phyloP scores from a whole-genome alignment of 177 flowering plant genomes.

The Vitis hybrid region DNA sequence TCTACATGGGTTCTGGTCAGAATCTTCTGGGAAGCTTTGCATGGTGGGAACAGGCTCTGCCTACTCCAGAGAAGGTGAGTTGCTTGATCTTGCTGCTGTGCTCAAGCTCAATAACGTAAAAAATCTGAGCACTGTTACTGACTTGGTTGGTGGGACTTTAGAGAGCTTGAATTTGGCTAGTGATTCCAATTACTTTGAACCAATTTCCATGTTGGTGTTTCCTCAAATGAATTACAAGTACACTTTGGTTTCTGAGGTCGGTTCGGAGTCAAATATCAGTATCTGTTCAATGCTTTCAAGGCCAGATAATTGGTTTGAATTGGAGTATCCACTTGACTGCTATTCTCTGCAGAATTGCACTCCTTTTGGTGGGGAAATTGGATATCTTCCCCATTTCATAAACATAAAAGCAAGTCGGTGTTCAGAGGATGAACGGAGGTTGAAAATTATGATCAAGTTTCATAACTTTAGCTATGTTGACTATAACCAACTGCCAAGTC shows the following conservation, averaged over 20 bases:
- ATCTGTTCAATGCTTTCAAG: conserved; percentile 27
- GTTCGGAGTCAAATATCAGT: conserved; percentile 3
- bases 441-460: conserved; percentile 38
- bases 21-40: conserved; percentile 48
- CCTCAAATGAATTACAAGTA: conserved; percentile 36
- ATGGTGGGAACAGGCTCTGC: conserved; percentile 46
- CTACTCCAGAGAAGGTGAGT: conserved; percentile 25
- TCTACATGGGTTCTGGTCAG: conserved; percentile 60
- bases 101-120: conserved; percentile 42
- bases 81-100: conserved; percentile 31
- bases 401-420: conserved; percentile 35
- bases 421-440: conserved; percentile 18
- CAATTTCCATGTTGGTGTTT: conserved; percentile 39
- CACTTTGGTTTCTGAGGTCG: conserved; percentile 24
- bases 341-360: conserved; percentile 34
- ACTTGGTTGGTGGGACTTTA: conserved; percentile 49
- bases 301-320: conserved; percentile 7
- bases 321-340: conserved; percentile 44
- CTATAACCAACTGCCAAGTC: conserved; percentile 20
- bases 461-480: conserved; percentile 14
- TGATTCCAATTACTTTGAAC: conserved; percentile 31
- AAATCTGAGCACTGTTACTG: conserved; percentile 28
- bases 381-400: conserved; percentile 36
- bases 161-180: conserved; percentile 34
- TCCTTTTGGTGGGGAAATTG: conserved; percentile 28